Conservation (phyloP, 2,329 filamentous ascomycete genomes). For the Lecanicillium sp. region DNA sequence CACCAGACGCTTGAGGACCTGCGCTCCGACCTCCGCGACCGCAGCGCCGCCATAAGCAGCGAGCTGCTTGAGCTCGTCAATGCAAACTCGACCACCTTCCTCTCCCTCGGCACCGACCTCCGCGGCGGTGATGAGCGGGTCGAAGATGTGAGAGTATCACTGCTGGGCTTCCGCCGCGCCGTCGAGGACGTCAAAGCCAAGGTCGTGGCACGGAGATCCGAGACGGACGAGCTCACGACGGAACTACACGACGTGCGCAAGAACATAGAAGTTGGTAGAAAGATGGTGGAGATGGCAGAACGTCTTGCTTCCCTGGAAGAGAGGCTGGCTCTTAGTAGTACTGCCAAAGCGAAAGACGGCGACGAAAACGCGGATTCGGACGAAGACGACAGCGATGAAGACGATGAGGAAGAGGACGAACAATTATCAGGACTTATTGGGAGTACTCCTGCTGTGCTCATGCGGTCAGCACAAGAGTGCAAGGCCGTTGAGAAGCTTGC, state of each 20-base stretch:
- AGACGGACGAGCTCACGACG: slow-evolving; percentile 56
- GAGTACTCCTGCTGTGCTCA: slow-evolving; percentile 42
- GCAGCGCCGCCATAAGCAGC: slow-evolving; percentile 71
- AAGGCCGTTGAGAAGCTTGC: slow-evolving; percentile 36
- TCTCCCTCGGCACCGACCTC: slow-evolving; percentile 74
- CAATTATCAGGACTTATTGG: slow-evolving; percentile 32
- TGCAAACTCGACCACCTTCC: slow-evolving; percentile 85
- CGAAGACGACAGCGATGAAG: slow-evolving; percentile 24
- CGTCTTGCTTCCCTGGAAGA: slow-evolving; percentile 58
- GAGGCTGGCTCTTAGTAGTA: slow-evolving; percentile 48
- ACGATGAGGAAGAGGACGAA: slow-evolving; percentile 36
- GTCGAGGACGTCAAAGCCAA: slow-evolving; percentile 65
- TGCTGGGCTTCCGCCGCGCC: slow-evolving; percentile 79
- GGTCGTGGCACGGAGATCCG: slow-evolving; percentile 57
- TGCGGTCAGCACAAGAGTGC: slow-evolving; percentile 41
- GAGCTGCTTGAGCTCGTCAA: slow-evolving; percentile 95
- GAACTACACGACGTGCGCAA: slow-evolving; percentile 60
- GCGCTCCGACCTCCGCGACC: slow-evolving; percentile 74
- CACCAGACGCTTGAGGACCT: slow-evolving; percentile 96
- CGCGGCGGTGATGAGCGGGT: slow-evolving; percentile 86
- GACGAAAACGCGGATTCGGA: slow-evolving; percentile 9
- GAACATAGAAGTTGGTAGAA: slow-evolving; percentile 55
- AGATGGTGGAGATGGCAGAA: slow-evolving; percentile 62
- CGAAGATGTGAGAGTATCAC: slow-evolving; percentile 79
- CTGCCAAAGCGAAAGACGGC: slow-evolving; percentile 18